These are phyloP conservation scores for Phialocephala sp. DNA, from an alignment of 2,329 filamentous ascomycete species.

Conservation along the genomic window DNA sequence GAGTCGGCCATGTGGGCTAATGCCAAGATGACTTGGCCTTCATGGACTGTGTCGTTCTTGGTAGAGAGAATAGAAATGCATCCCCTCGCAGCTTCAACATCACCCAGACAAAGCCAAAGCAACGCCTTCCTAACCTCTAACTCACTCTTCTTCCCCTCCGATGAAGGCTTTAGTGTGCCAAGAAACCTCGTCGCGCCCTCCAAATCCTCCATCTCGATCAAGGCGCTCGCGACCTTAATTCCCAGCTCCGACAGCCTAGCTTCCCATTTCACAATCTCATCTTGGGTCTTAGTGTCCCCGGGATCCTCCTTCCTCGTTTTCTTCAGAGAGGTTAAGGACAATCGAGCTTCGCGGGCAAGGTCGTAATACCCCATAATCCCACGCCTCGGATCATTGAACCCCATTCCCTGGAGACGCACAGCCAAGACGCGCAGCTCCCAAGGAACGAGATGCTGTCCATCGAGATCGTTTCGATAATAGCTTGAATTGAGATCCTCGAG, in stretches of 20 bases:
- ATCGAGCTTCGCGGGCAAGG: conserved; percentile 77
- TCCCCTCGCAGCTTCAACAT: conserved; percentile 68
- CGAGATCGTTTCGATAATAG: conserved; percentile 60
- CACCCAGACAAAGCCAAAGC: conserved; percentile 79
- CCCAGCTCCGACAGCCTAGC: conserved; percentile 76
- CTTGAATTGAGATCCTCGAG: conserved; percentile 65
- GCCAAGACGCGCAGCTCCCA: conserved; percentile 87
- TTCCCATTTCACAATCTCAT: conserved; percentile 70
- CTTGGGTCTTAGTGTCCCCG: conserved; percentile 11
- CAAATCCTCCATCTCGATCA: conserved; percentile 88
- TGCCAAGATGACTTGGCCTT: conserved; percentile 62
- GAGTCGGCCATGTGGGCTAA: conserved; percentile 81
- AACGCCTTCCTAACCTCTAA: conserved; percentile 62
- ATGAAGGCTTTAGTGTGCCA: conserved; percentile 53
- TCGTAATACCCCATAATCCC: conserved; percentile 93
- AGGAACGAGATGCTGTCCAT: conserved; percentile 72
- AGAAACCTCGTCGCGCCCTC: conserved; percentile 80
- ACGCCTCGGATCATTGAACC: conserved; percentile 82
- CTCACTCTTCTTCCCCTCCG: conserved; percentile 41
- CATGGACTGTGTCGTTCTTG: conserved; percentile 22
- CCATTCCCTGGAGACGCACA: conserved; percentile 83
- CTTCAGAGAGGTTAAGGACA: conserved; percentile 57
- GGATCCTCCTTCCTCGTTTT: conserved; percentile 26
- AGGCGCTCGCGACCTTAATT: conserved; percentile 65
- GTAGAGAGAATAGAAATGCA: conserved; percentile 49